Evolutionary conservation across 2,329 filamentous ascomycete species (phyloP).

Genomic region (Exophiala viscosa): DNA sequence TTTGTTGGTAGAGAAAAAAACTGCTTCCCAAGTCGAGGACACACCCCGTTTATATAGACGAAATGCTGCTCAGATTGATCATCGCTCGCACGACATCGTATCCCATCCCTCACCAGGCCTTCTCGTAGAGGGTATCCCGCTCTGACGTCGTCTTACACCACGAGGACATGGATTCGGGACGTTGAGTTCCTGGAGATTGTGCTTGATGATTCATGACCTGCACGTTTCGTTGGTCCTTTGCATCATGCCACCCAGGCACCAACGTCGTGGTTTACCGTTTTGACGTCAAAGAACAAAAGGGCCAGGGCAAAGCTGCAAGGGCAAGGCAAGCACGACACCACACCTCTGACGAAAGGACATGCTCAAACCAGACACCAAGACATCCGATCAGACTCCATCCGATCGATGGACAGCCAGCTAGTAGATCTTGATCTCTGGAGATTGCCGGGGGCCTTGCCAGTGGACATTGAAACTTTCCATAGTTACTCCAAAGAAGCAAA

Average conservation of each 20-base stretch:
- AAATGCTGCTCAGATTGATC: background rate
- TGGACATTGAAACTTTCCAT: too few relatives aligned
- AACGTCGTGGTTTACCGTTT: background rate
- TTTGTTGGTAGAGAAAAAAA: conserved; percentile 4
- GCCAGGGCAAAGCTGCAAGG: background rate
- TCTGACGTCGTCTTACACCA: background rate
- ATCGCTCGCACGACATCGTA: too few relatives aligned
- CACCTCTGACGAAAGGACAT: background rate
- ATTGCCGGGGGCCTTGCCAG: too few relatives aligned
- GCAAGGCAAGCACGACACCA: background rate
- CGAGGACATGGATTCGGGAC: background rate
- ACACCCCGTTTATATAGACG: conserved; percentile 14
- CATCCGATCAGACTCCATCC: background rate
- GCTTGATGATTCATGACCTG: conserved; percentile 1
- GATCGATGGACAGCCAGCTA: too few relatives aligned
- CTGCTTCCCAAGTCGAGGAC: background rate
- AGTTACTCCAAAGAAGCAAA: too few relatives aligned
- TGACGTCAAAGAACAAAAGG: background rate
- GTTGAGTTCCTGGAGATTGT: background rate
- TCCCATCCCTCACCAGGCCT: background rate
- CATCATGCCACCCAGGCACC: background rate
- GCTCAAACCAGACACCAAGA: background rate
- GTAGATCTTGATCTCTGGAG: too few relatives aligned
- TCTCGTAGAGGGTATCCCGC: background rate
- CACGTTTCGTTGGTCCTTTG: background rate